Evolutionary conservation across 768 basidiomycete species (phyloP), one percentile per base, ranked within the genome.

Genomic region (Gloeostereum incarnatum): DNA sequence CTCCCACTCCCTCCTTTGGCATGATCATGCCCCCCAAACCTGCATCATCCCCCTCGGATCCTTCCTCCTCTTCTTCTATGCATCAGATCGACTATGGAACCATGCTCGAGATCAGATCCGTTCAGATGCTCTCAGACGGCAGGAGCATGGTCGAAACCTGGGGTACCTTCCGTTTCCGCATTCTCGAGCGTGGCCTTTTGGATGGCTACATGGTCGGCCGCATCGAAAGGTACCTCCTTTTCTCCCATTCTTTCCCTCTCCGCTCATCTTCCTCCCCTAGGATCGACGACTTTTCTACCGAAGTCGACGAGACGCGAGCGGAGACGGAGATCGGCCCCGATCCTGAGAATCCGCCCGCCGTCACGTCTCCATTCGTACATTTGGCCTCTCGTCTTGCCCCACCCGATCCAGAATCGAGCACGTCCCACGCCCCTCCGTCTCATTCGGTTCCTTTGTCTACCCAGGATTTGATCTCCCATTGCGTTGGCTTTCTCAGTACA

Each of bases 151-250:
- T 86, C 4, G 63, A 71, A 53, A 84, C 84, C 3, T 65, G 59
- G 59, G 68, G 68, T 6, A 60, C 64, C 2, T 73, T 73, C 51
- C 77, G 94, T 5, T 97, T 99, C 59, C 75, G 88, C 42, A 71
- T 97, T 43, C 61, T 94, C 42, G 90, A 96, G 53, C 73, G 81
- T 31, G 87, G 84, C 2, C 71, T 69, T 24, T 57, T 89, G 38
- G 94, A 99, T 54, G 94, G 94, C 3, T 98, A 98, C 55, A 80
- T 77, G 58, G 82, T 94, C 33, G 89, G 74, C 9, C 66, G 86
- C 36, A 75, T 91, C 27, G 90, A 94, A 55, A 63, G 65, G 71
- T 59, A 63, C 40, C 53, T 62, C 24, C 61, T 64, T 36, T 55
- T 57, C 31, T 52, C 56, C 16, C 60, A 67, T 36, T 63, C 64